Evolutionary conservation across 2,329 filamentous ascomycete species (phyloP).

Genomic region (Madurella fahalii): DNA sequence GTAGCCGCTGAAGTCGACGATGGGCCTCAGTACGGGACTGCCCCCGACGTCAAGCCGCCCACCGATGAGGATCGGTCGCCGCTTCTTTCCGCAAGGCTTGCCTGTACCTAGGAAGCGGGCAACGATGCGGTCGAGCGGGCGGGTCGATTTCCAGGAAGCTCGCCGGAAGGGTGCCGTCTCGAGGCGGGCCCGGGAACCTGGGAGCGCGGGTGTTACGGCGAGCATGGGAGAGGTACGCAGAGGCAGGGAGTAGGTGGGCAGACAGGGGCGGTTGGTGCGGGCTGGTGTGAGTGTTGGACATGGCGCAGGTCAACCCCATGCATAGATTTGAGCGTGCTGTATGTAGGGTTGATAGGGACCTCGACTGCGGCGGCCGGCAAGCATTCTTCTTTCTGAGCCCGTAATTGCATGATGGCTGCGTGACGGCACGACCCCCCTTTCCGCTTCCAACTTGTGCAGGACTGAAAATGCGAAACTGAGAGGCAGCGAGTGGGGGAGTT

Average conservation of each 20-base stretch:
- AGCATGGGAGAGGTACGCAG: background rate
- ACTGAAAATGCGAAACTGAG: background rate
- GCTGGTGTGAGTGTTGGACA: background rate
- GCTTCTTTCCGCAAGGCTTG: background rate
- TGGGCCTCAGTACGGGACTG: background rate
- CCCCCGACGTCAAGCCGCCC: slow-evolving; percentile 2
- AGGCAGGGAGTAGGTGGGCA: background rate
- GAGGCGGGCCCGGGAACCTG: slow-evolving; percentile 1
- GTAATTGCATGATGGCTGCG: background rate
- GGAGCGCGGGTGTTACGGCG: slow-evolving; percentile 3
- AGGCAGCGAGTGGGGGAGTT: background rate
- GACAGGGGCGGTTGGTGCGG: background rate
- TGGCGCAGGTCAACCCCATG: background rate
- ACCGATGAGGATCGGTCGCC: background rate
- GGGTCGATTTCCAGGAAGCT: background rate
- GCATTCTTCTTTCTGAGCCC: background rate
- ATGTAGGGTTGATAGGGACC: background rate
- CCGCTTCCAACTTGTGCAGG: background rate
- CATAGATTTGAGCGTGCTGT: background rate
- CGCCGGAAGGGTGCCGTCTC: background rate
- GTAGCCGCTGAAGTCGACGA: slow-evolving; percentile 18
- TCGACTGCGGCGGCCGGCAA: background rate
- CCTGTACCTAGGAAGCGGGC: background rate
- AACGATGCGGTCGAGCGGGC: background rate
- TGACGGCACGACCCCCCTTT: background rate